Evolutionary conservation across 768 basidiomycete genomes (phyloP), one percentile per base, ranked within the genome.

Genomic region (Termitomyces sp.): DNA sequence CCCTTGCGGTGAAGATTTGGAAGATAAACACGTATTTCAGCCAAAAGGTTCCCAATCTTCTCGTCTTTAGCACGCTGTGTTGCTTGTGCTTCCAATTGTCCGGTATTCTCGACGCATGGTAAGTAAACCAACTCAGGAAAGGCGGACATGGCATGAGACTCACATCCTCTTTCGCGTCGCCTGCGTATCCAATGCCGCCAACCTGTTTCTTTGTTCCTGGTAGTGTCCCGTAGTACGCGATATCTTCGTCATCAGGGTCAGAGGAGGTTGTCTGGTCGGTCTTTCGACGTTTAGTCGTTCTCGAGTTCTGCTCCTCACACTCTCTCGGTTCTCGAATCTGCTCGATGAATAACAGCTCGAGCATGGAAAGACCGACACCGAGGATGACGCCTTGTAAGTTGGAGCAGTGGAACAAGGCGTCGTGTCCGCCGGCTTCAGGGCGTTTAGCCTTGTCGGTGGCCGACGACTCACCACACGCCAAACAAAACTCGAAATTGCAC

Each of bases 371-470:
- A 9, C 95, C 94, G 39, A 96, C 79, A n/a, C 94, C 95, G 5
- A 98, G 76, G 60, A 97, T 85, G 14, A 91, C 83, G 39, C 94
- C 95, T 72, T 97, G 89, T 35, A 96, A 68, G 65, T 91, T 89
- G 6, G 91, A 80, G 70, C 94, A 97, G 71, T 97, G 94, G 66
- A 95, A 91, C 56, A 96, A 72, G 12, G 79, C 78, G 54, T 82
- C 80, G 44, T 83, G 80, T 28, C 73, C 70, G 9, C 75, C 68
- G 35, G 75, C 67, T 35, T 72, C 71, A 65, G 70, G 70, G 49
- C 72, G 77, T 64, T 76, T 74, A 28, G 70, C 70, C 61, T 73
- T 80, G 48, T 75, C 73, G 25, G 70, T 63, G 37, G 78, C 76
- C 39, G 81, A 72, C 25, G 80, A 74, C 70, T 91, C 90, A 25